Base-by-base conservation (phyloP, 768 basidiomycete genomes). In the Podaxis pistillaris region DNA sequence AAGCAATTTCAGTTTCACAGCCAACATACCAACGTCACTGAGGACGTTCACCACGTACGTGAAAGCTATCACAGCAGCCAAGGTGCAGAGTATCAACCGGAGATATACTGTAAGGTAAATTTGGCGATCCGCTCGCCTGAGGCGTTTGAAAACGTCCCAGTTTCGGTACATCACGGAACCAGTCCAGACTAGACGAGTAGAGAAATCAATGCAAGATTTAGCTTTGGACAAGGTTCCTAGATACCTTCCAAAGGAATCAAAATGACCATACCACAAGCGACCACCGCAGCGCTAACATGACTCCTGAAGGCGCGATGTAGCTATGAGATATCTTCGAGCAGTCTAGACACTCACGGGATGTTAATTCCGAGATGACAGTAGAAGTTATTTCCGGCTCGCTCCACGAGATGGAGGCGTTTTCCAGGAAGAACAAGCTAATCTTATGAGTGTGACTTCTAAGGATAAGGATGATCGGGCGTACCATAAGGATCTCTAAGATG, bases 181-280 rank as follows among this genome's bases (percentile, higher is more conserved):
- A 4, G 57, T 63, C 56, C 52, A 59, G 22, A 54, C 63, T 59
- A 15, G 15, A 28, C 22, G n/a, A 44, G 9, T 9, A 22, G 52
- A 19, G 36, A 41, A 6, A 28, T 37, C 11, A 63, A n/a, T 22
- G 7, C 5, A 11, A 12, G 9, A 15, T 24, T 19, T 47, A 24
- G 36, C 26, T 36, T 33, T 4, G 12, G 1, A 44, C 5, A 46
- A 19, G 12, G 30, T 9, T 15, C 28, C 60, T 15, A 37, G 41
- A 30, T 33, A 58, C 63, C 30, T 63, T 63, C 63, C 12, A 63
- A 37, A 13, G 63, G 63, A 24, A 63, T 17, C 19, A 58, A 19
- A 37, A 63, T 36, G 19, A 30, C 51, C 41, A 30, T 47, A 13
- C 17, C 7, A n/a, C 13, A 26, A 22, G 37, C 13, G 0, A 58